Conservation (phyloP, 306 rosid genomes). For the Hippophae rhamnoides region DNA sequence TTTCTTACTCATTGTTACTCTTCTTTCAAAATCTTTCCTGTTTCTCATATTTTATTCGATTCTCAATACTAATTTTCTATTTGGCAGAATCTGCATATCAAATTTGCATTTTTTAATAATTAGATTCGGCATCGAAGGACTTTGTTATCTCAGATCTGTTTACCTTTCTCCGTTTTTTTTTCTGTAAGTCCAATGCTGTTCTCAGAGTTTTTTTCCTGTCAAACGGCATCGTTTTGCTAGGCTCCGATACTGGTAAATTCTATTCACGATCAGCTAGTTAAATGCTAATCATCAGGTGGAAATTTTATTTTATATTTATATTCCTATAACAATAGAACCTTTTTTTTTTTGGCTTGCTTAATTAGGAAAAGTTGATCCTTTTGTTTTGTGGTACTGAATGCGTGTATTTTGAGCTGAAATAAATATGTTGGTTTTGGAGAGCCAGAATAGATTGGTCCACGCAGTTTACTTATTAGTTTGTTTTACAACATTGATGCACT, state of each 20-base stretch:
- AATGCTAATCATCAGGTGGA: neutral
- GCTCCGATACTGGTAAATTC: neutral
- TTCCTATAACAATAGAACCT: no score
- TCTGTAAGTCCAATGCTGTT: neutral
- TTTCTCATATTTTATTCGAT: neutral
- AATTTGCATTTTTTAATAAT: no score
- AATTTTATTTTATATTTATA: neutral
- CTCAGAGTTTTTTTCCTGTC: neutral
- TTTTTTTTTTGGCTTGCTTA: no score
- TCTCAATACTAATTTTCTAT: no score
- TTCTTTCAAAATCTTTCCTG: neutral
- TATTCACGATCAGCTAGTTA: neutral
- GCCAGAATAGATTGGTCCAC: no score
- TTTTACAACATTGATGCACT: no score
- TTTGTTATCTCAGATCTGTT: slow-evolving; percentile 9
- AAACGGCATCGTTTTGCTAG: neutral
- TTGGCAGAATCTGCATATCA: no score
- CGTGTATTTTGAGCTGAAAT: neutral
- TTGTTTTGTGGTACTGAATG: neutral
- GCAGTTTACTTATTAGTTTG: no score
- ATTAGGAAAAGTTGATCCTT: no score
- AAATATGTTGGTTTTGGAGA: no score
- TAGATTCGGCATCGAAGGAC: neutral
- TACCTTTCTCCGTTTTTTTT: neutral
- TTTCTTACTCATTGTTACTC: neutral